Conservation (phyloP, 345 rosid genomes). For the Eutrema japonicum region DNA sequence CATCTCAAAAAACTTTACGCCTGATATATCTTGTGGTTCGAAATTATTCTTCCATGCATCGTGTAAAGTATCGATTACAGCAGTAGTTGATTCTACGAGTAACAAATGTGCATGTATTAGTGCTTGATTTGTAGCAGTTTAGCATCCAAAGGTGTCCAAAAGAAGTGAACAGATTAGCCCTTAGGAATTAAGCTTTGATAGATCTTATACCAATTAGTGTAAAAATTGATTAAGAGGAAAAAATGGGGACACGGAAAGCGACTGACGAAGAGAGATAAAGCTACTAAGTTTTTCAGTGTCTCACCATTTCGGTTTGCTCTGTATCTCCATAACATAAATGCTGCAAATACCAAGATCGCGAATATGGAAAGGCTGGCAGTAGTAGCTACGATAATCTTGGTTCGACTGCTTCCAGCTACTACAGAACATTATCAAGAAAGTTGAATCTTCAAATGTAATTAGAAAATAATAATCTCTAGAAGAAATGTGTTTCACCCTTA, state of each 20-base stretch:
- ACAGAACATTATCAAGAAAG: neutral
- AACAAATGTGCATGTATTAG: neutral
- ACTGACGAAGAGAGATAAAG: neutral
- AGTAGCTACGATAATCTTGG: constrained; percentile 17
- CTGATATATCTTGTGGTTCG: constrained; percentile 20
- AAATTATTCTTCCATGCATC: constrained; percentile 20
- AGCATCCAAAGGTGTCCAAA: neutral
- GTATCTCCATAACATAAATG: constrained; percentile 25
- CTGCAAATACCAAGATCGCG: constrained; percentile 2
- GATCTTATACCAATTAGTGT: neutral
- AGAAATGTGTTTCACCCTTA: constrained; percentile 25
- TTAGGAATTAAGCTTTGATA: constrained; percentile 1
- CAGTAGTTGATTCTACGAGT: neutral
- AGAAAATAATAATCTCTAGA: neutral
- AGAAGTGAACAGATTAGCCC: neutral
- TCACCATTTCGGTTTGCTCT: constrained; percentile 29
- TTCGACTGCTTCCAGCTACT: constrained; percentile 34
- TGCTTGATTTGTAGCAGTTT: constrained; percentile 1
- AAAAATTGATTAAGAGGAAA: neutral
- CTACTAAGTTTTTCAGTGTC: neutral
- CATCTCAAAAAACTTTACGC: constrained; percentile 24
- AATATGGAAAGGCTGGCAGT: constrained; percentile 31
- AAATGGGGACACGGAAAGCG: neutral
- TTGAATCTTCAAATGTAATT: neutral
- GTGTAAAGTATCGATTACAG: neutral